Conservation (phyloP, 2,329 filamentous ascomycete species). For the Mycosphaerelloides madeirae region DNA sequence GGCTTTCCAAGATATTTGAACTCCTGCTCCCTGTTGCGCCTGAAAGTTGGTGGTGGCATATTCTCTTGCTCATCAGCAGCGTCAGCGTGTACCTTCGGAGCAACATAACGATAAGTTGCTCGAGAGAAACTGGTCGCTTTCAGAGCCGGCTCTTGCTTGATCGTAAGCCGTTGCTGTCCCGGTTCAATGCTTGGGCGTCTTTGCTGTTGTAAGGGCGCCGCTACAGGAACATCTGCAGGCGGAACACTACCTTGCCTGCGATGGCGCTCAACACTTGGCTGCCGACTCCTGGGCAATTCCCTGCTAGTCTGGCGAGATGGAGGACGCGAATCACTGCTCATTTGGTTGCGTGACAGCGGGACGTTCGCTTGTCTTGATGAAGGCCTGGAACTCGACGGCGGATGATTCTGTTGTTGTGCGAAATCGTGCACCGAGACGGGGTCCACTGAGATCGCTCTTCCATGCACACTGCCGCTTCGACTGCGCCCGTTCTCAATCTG, state of each 20-base stretch:
- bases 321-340: slow-evolving; percentile 18
- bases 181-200: slow-evolving; percentile 25
- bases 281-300: slow-evolving; percentile 26
- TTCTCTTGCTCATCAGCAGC: slow-evolving; percentile 79
- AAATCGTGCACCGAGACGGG: slow-evolving; percentile 35
- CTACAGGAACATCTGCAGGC: slow-evolving; percentile 12
- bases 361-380: slow-evolving; percentile 24
- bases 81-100: slow-evolving; percentile 52
- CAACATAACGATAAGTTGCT: slow-evolving; percentile 44
- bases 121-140: slow-evolving; percentile 38
- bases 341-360: slow-evolving; percentile 25
- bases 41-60: slow-evolving; percentile 66
- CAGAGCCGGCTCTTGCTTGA: slow-evolving; percentile 30
- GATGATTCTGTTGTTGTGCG: slow-evolving; percentile 22
- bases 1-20: slow-evolving; percentile 53
- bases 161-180: slow-evolving; percentile 16
- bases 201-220: slow-evolving; percentile 9
- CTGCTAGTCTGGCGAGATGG: slow-evolving; percentile 26
- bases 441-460: slow-evolving; percentile 30
- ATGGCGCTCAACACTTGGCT: slow-evolving; percentile 28
- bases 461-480: slow-evolving; percentile 29
- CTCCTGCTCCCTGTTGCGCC: slow-evolving; percentile 53
- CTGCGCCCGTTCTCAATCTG: slow-evolving; percentile 23
- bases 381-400: slow-evolving; percentile 21
- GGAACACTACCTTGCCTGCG: slow-evolving; percentile 25